Base-by-base conservation (phyloP, 2,329 filamentous ascomycete genomes). In the Capronia coronata region DNA sequence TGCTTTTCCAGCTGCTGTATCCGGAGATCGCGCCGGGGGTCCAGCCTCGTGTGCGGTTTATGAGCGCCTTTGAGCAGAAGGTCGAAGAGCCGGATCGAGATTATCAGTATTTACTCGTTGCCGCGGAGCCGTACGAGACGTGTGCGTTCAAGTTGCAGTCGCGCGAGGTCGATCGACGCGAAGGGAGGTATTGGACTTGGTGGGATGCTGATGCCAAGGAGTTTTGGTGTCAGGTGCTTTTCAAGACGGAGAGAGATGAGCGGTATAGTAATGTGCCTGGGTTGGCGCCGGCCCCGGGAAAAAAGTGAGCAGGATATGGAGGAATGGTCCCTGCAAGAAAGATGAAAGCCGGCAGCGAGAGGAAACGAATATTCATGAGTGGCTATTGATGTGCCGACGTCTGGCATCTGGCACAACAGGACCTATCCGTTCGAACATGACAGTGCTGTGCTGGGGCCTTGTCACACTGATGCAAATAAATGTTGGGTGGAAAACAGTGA, bases 211-310 rank as follows among this genome's bases (percentile, higher is more conserved):
- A 98, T 67, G 82, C 84, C 56, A 95, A 94, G 75, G 91, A 97
- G 73, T 98, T 94, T 66, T 97, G 89, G 87, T 80, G 96, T 34
- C 93, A 97, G 75, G 79, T 98, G 58, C 86, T 97, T 75, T 98
- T 97, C 72, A 93, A 96, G 79, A 97, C 93, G 32, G 93, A 98
- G 75, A 82, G 93, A 57, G 93, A 97, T 71, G 91, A 96, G 76
- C 77, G 89, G 53, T 97, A 82, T 61, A 79, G 75, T 61, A 79
- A 79, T 60, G 81, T 84, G 37, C 81, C 81, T 29, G 81, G 81
- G 49, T 66, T 84, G 64, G 80, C 79, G 11, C 76, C 79, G 16
- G 40, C 52, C 9, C 39, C 34, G 6, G 48, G 41, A 13, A 54
- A 46, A 43, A 54, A 42, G 25, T 54, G 43, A 54, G 21, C 9